Conservation (phyloP, 2,329 filamentous ascomycete species). For the Thielaviopsis ethacetica region DNA sequence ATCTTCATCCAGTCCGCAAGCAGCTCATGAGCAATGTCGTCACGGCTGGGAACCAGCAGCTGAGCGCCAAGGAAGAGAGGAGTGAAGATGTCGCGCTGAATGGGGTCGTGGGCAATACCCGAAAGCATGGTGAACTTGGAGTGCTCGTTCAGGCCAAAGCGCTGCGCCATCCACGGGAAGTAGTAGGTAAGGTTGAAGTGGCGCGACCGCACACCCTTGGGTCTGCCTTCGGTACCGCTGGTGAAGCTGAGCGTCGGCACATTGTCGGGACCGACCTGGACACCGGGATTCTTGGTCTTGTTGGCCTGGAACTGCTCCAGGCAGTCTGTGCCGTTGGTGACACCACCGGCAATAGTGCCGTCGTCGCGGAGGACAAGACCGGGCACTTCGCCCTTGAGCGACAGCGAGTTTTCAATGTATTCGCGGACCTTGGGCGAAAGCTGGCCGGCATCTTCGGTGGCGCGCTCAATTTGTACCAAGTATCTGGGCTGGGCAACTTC, state of each 20-base stretch:
- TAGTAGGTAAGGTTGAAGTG: constrained; percentile 79
- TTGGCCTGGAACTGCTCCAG: constrained; percentile 38
- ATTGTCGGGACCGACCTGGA: constrained; percentile 75
- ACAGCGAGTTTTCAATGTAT: constrained; percentile 58
- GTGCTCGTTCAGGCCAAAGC: constrained; percentile 55
- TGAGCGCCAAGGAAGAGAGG: constrained; percentile 74
- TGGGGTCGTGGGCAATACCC: constrained; percentile 59
- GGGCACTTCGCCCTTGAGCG: constrained; percentile 59
- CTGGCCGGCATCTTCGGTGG: constrained; percentile 43
- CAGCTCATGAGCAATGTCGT: constrained; percentile 74
- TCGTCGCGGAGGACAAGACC: constrained; percentile 55
- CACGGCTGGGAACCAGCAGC: constrained; percentile 60
- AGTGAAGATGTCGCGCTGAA: constrained; percentile 61
- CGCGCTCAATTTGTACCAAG: constrained; percentile 57
- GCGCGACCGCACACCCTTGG: constrained; percentile 74
- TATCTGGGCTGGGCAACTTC: constrained; percentile 61
- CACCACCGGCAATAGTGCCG: constrained; percentile 55
- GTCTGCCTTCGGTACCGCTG: constrained; percentile 57
- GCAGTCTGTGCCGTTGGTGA: constrained; percentile 47
- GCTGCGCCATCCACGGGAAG: constrained; percentile 84
- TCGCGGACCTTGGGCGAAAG: constrained; percentile 30
- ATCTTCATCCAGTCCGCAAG: constrained; percentile 78
- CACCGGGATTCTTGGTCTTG: constrained; percentile 41
- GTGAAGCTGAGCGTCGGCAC: constrained; percentile 62
- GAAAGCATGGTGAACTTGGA: constrained; percentile 69